Percentiles rank a stretch among this genome's conserved stretches.
Conservation (phyloP, 257 asterid species). For the Solanum bukasovii region DNA sequence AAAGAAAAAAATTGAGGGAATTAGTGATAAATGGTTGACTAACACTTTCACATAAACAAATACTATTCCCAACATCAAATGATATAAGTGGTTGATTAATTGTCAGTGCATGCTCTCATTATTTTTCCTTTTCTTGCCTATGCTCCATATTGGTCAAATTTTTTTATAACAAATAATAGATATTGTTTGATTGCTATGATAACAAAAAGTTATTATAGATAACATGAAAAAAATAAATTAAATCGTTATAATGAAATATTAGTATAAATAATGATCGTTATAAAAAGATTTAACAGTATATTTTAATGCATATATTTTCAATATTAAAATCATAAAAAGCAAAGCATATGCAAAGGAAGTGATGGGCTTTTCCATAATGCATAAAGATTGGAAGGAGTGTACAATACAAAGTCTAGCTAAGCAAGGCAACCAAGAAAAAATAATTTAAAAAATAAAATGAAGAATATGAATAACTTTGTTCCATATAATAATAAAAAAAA, state of each 20-base stretch:
- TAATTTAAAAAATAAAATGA: background rate
- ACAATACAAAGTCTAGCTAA: slow-evolving; percentile 3
- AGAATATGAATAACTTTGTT: slow-evolving; percentile 1
- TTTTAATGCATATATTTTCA: background rate
- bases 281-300: background rate
- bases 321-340: background rate
- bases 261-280: background rate
- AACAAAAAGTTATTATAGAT: background rate
- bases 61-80: background rate
- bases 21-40: background rate
- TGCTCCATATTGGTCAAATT: background rate
- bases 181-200: background rate
- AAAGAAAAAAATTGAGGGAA: background rate
- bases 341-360: slow-evolving; percentile 12
- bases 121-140: background rate
- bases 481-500: background rate
- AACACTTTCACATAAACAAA: background rate
- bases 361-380: slow-evolving; percentile 5
- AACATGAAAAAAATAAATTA: background rate
- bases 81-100: background rate
- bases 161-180: background rate
- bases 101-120: background rate
- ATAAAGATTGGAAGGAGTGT: slow-evolving; percentile 12
- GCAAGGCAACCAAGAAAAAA: background rate
- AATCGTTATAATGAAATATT: background rate